These are phyloP conservation scores for Terfezia boudieri DNA, from an alignment of 495 filamentous ascomycete genomes.

Conservation along the genomic window DNA sequence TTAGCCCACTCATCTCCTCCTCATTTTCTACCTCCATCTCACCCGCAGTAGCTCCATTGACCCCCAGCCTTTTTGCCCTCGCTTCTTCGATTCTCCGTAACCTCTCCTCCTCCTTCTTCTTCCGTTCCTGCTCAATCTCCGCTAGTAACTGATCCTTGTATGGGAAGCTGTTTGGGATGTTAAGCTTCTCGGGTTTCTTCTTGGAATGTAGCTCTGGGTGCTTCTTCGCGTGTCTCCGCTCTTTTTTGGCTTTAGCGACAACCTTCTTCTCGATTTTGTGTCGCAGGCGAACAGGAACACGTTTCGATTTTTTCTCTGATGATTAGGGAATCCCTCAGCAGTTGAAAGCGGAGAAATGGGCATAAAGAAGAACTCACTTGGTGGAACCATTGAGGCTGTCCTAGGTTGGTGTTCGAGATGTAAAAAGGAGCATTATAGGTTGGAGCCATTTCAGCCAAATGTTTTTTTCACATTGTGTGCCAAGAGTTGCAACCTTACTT, in stretches of 20 bases:
- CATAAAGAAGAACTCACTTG: neutral
- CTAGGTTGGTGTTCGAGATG: neutral
- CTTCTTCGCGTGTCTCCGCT: conserved; percentile 71
- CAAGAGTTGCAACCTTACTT: neutral
- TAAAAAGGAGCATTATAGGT: neutral
- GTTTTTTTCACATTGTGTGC: neutral
- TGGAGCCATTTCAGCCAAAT: neutral
- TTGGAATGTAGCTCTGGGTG: conserved; percentile 88
- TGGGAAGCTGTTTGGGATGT: conserved; percentile 91
- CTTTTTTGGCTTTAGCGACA: conserved; percentile 73
- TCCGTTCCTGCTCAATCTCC: conserved; percentile 75
- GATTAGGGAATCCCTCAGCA: conserved; percentile 2
- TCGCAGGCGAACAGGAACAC: conserved; percentile 62
- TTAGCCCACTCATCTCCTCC: conserved; percentile 25
- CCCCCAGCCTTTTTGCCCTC: conserved; percentile 5
- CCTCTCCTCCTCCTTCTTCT: conserved; percentile 58
- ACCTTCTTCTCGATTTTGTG: conserved; percentile 94
- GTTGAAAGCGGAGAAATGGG: neutral
- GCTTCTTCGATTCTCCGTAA: conserved; percentile 39
- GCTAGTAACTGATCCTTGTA: conserved; percentile 89
- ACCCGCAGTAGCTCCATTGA: conserved; percentile 32
- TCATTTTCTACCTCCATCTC: conserved; percentile 22
- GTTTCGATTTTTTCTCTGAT: conserved; percentile 82
- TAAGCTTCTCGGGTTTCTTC: conserved; percentile 68
- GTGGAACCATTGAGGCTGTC: neutral